Base-by-base conservation (phyloP, 345 rosid genomes). In the Linum trigynum region DNA sequence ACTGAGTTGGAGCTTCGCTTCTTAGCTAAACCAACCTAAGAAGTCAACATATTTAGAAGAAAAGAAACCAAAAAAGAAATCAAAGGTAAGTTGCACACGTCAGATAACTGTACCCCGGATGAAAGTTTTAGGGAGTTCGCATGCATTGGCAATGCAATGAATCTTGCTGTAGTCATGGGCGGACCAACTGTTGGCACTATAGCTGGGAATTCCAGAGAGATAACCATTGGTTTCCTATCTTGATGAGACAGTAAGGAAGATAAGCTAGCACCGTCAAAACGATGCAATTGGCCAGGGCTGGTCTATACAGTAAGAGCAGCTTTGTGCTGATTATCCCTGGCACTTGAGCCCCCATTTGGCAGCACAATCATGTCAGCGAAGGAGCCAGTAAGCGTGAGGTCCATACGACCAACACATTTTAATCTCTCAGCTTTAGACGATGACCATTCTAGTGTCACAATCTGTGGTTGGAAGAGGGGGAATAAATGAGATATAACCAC, bases 301-400 rank as follows among this genome's bases (percentile, higher is more conserved):
- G 94, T 81, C 80, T 86, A 71, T 66, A 89, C 72, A 75, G 77
- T 74, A 53, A 85, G 74, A 68, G 78, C 65, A 65, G 65, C 70
- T 71, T 70, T 75, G 64, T 23, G 32, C 32, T 64, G 72, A 63
- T 72, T 75, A 66, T 72, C 74, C 63, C 61, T 74, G 63, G 63
- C 32, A 23, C 32, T 76, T 62, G 72, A 65, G 61, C 83, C 73
- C 61, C 71, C 74, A 69, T 78, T 75, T 37, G 90, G 81, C 70
- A 87, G 71, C 65, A 91, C 75, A 71, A 85, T 82, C 89, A 85
- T 85, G 76, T 91, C 96, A 64, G 87, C 90, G 76, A 86, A 89
- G 67, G 90, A 84, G 67, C 98, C 89, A 65, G 69, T 74, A 53
- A 84, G 92, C 73, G 80, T 76, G 75, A 89, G 79, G 79, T 89